A percentile compares a stretch with the other conserved stretches of the same genome.
These are phyloP conservation scores for Globisporangium solare DNA, from an alignment of 352 stramenopile genomes.

Conservation along the genomic window DNA sequence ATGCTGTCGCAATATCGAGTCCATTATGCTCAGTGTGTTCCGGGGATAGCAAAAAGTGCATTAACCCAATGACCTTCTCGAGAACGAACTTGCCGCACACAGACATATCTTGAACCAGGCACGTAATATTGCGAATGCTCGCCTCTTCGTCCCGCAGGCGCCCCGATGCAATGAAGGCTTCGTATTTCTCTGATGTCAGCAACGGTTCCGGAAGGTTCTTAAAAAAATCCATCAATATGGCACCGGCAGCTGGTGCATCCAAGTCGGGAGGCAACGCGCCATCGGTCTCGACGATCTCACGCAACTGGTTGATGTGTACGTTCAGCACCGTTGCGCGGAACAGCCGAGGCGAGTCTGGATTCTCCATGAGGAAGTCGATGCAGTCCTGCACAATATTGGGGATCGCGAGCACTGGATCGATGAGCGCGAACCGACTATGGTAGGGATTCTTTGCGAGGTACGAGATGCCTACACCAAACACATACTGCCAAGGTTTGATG, in stretches of 20 bases:
- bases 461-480: conserved; percentile 68
- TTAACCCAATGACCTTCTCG: conserved; percentile 60
- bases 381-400: conserved; percentile 80
- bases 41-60: conserved; percentile 59
- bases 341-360: conserved; percentile 59
- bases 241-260: conserved; percentile 58
- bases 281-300: conserved; percentile 70
- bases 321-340: conserved; percentile 79
- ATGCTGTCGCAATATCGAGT: conserved; percentile 53
- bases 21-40: conserved; percentile 63
- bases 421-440: conserved; percentile 72
- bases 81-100: conserved; percentile 65
- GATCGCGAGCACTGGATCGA: conserved; percentile 65
- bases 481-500: conserved; percentile 82
- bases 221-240: conserved; percentile 75
- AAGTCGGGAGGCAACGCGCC: conserved; percentile 53
- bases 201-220: conserved; percentile 72
- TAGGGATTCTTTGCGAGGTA: conserved; percentile 80
- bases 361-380: conserved; percentile 56
- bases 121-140: conserved; percentile 73
- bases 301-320: conserved; percentile 62
- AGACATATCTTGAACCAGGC: conserved; percentile 72
- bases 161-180: conserved; percentile 71
- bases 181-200: conserved; percentile 75
- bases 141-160: conserved; percentile 68